Percentiles rank a stretch among this genome's conserved stretches.
Conservation (phyloP, 2,329 filamentous ascomycete genomes). For the Geosmithia morbida region DNA sequence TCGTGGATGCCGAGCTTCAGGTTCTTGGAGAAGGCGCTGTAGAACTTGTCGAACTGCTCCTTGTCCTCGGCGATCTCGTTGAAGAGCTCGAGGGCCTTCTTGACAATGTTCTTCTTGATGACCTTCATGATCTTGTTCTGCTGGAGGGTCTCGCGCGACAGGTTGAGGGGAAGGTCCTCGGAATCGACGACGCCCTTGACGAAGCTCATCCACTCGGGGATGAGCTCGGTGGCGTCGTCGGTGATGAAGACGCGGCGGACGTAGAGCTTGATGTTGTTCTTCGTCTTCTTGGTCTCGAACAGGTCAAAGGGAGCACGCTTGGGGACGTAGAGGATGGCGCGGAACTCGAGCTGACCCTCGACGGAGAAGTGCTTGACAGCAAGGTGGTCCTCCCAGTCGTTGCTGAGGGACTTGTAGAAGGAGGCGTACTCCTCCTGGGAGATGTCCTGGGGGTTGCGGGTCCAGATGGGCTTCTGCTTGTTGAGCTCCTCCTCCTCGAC, state of each 20-base stretch:
- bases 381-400: constrained; percentile 99
- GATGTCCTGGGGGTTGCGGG: constrained; percentile 93
- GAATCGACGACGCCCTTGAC: constrained; percentile 99
- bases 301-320: constrained; percentile 99
- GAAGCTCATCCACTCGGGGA: constrained; percentile 98
- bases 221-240: constrained; percentile 96
- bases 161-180: constrained; percentile 96
- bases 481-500: constrained; percentile 99
- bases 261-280: constrained; percentile 99
- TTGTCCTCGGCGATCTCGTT: constrained; percentile 98
- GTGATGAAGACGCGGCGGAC: constrained; percentile 99
- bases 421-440: constrained; percentile 90
- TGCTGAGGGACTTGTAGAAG: constrained; percentile 99
- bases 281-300: constrained; percentile 99
- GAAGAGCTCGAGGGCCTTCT: constrained; percentile 99
- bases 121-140: constrained; percentile 99
- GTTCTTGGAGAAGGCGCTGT: constrained; percentile 99
- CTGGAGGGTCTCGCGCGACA: constrained; percentile 99
- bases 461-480: constrained; percentile 99
- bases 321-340: constrained; percentile 96
- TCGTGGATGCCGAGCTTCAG: constrained; percentile 99
- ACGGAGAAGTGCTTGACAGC: constrained; percentile 99
- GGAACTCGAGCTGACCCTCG: constrained; percentile 99
- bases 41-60: constrained; percentile 99
- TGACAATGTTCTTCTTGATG: constrained; percentile 99